Evolutionary conservation across 495 filamentous ascomycete genomes (phyloP).

Genomic region (Hypomontagnella submonticulosa): DNA sequence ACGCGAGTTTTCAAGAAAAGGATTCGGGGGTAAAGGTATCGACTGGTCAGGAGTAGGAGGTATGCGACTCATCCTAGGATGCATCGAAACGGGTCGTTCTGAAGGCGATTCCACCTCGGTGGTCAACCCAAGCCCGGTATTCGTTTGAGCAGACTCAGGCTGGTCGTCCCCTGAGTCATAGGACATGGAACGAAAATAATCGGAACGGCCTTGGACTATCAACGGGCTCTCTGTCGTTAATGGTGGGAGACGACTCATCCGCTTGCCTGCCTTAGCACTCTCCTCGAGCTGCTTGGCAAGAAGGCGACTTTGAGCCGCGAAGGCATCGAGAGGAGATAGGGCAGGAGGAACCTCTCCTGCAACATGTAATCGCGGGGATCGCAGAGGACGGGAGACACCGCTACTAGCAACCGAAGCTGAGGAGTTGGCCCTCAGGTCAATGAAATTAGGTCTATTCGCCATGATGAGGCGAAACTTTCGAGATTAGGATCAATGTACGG

Average conservation of each 20-base stretch:
- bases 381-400: conserved; percentile 59
- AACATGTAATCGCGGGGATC: conserved; percentile 78
- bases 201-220: conserved; percentile 74
- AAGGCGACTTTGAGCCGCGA: conserved; percentile 86
- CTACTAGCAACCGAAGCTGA: conserved; percentile 62
- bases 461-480: conserved; percentile 50
- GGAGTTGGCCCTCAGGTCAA: conserved; percentile 72
- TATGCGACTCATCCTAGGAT: conserved; percentile 76
- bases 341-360: conserved; percentile 91
- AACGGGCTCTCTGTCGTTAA: conserved; percentile 77
- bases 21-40: conserved; percentile 53
- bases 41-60: conserved; percentile 64
- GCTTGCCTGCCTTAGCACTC: conserved; percentile 71
- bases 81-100: conserved; percentile 75
- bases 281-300: conserved; percentile 89
- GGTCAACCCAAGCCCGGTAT: conserved; percentile 58
- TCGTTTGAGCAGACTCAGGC: conserved; percentile 47
- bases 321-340: conserved; percentile 93
- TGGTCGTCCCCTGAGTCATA: conserved; percentile 57
- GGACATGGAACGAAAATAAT: conserved; percentile 74
- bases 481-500: neutral
- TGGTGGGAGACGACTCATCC: conserved; percentile 86
- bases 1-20: conserved; percentile 48
- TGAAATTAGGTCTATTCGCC: conserved; percentile 66
- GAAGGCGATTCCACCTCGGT: conserved; percentile 65